Evolutionary conservation across 176 grass and related monocot species (phyloP), one percentile per base, ranked within the genome.

Genomic region (Oryza rufipogon): DNA sequence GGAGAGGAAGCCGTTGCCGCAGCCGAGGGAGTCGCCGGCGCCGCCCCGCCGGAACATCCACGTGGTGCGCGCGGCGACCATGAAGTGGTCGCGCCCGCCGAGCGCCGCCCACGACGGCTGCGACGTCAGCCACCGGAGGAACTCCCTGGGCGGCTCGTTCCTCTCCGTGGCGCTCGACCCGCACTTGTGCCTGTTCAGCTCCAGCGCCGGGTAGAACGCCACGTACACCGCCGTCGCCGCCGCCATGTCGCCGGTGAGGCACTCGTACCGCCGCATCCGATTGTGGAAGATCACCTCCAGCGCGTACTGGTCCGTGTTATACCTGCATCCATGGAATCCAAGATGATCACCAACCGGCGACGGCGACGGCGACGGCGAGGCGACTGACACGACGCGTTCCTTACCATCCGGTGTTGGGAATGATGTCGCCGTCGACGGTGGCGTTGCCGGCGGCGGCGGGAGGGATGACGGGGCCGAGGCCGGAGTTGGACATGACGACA

Each of bases 251-350:
- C 20, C 48, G 33, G 93, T 95, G 9, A 83, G 83, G 85, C 93
- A 95, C 11, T 84, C 85, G 76, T 95, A 95, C 32, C 73, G 90
- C 10, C 85, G 81, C 93, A 95, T 92, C 39, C 86, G 76, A 76
- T 88, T 88, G 84, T 95, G 90, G 79, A 92, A 84, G 52, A 95
- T 92, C 65, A 95, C 87, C 64, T 95, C 93, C 33, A 95, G 44
- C 4, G 88, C 70, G 86, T 90, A 95, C 56, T 95, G 93, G 34
- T 92, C 89, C 4, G 90, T 95, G 23, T 83, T 79, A 33, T 92
- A 95, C 90, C 93, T 84, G 68, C 67, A 64, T n/a, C n/a, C 17
- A 33, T 13, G 45, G 13, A 63, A 0, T 7, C 30, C 80, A 48
- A 47, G 47, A 48, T 9, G 39, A 8, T 41, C 39, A 41, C 39